Conservation (phyloP, 192 early-diverging fungal genomes). For the Coemansia sp. region DNA sequence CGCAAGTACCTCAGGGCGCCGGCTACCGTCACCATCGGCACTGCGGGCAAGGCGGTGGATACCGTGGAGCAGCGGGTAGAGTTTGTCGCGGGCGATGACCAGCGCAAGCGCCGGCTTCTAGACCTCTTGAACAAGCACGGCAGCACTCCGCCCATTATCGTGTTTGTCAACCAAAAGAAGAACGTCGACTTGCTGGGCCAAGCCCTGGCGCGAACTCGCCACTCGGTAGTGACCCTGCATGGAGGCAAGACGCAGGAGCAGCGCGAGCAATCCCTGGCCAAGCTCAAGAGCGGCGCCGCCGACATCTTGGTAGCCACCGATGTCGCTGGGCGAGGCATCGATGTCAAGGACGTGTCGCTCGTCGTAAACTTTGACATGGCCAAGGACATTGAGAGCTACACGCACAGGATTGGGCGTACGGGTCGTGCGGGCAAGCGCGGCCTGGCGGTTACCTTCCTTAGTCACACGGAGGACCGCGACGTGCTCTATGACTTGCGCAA, state of each 20-base stretch:
- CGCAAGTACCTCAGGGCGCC: conserved; percentile 91
- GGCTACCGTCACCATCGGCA: conserved; percentile 95
- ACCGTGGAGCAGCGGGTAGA: conserved; percentile 96
- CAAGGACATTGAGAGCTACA: conserved; percentile 98
- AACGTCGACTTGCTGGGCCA: conserved; percentile 83
- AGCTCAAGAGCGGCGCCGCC: conserved; percentile 79
- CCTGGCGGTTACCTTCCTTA: conserved; percentile 87
- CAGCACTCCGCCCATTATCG: conserved; percentile 79
- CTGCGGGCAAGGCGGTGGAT: conserved; percentile 94
- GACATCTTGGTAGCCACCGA: conserved; percentile 97
- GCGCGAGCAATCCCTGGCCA: conserved; percentile 83
- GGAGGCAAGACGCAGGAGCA: conserved; percentile 98
- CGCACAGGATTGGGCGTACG: conserved; percentile 98
- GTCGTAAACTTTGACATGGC: conserved; percentile 99
- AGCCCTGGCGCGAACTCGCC: conserved; percentile 56
- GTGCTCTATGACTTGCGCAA: conserved; percentile 83
- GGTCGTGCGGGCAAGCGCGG: conserved; percentile 96
- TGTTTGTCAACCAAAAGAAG: conserved; percentile 99
- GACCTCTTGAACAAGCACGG: conserved; percentile 74
- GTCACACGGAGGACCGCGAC: conserved; percentile 74
- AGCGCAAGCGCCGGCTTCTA: conserved; percentile 69
- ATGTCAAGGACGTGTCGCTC: conserved; percentile 95
- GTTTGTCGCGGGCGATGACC: conserved; percentile 88
- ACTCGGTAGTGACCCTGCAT: conserved; percentile 78
- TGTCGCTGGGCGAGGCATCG: conserved; percentile 99